Evolutionary conservation across 257 asterid species (phyloP), one percentile per base, ranked within the genome.

Genomic region (Leonotis leonurus): DNA sequence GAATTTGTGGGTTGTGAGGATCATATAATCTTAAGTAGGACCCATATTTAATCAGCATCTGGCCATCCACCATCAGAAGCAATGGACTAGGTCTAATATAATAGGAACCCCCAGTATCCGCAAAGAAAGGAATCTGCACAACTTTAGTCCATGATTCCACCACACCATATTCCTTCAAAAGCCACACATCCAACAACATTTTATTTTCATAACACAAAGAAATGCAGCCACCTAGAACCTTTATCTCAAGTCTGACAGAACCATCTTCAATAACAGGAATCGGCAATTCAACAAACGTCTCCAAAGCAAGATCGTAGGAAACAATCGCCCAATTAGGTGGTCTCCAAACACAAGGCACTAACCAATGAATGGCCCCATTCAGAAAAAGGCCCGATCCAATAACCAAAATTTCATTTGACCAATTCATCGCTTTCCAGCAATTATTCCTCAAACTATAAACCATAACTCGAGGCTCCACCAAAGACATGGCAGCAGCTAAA

Each of bases 301-400:
- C 72, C n/a, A 33, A 46, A 24, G 41, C 30, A 49, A 67, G 65
- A 67, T 67, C 30, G 26, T 45, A 60, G 4, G 60, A 67, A 48
- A 46, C 40, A 24, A 67, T 36, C 29, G 4, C 13, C 53, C 51
- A 57, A 39, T 52, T 21, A 18, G 3, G 5, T 3, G 8, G 24
- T 0, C 30, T 26, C 7, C 17, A 4, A 3, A 21, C n/a, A 8
- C n/a, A 6, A 49, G 0, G 2, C 41, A 51, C 60, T 2, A 45
- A 26, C 65, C 72, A 57, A 67, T 67, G 58, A 27, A 57, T 14
- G 40, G 60, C 53, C 18, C 66, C 72, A 11, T 67, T 67, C 22
- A 67, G 10, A 48, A 46, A 67, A 58, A 21, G 30, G 2, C 60
- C 39, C 5, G 22, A 13, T 14, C 39, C 37, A 14, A 27, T 20